These are phyloP conservation scores for Eimeria necatrix DNA, from an alignment of 169 alveolate genomes.

Conservation along the genomic window DNA sequence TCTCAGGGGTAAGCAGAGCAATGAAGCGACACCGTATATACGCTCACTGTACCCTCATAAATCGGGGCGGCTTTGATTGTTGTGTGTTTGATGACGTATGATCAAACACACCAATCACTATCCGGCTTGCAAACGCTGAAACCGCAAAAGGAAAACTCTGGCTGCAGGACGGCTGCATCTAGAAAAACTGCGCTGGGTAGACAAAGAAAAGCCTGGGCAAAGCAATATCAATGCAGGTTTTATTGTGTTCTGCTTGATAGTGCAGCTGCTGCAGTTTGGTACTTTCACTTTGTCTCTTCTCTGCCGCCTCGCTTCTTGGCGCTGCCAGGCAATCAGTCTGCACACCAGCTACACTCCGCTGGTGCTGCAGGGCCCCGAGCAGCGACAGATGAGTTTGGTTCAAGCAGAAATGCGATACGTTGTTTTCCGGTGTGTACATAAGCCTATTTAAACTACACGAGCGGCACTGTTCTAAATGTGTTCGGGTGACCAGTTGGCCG, in stretches of 20 bases:
- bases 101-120: too few species aligned
- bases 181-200: not conserved
- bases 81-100: too few species aligned
- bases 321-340: not conserved
- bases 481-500: not conserved
- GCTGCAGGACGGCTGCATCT: not conserved
- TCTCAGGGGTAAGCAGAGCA: too few species aligned
- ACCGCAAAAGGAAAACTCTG: not conserved
- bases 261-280: not conserved
- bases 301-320: not conserved
- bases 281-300: not conserved
- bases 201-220: not conserved
- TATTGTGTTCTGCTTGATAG: not conserved
- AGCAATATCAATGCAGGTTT: not conserved
- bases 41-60: too few species aligned
- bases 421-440: not conserved
- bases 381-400: not conserved
- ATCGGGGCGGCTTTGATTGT: too few species aligned
- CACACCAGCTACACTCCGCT: conserved; percentile 30
- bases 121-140: not conserved
- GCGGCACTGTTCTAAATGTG: not conserved
- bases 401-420: not conserved
- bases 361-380: not conserved
- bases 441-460: not conserved
- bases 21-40: too few species aligned